These are phyloP conservation scores for Asterionellopsis glacialis DNA, from an alignment of 108 stramenopile genomes.

Conservation along the genomic window DNA sequence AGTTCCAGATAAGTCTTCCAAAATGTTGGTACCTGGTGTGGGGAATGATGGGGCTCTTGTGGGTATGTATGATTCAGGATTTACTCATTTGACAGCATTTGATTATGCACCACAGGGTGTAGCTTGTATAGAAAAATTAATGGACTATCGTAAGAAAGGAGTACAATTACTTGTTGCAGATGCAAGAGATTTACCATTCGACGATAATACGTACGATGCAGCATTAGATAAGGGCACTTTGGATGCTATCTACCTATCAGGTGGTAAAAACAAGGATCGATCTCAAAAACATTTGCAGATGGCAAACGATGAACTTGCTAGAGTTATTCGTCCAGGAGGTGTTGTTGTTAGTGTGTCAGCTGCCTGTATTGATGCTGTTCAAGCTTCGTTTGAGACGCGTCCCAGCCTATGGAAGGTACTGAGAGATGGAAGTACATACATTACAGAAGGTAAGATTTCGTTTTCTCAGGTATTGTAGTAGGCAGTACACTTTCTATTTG, in stretches of 20 bases:
- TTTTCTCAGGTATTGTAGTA: too few species aligned
- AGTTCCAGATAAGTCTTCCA: slow-evolving; percentile 14
- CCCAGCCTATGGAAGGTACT: not conserved
- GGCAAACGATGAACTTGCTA: slow-evolving; percentile 47
- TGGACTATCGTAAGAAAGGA: not conserved
- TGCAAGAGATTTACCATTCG: slow-evolving; percentile 50
- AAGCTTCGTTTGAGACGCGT: slow-evolving; percentile 18
- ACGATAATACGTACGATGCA: slow-evolving; percentile 35
- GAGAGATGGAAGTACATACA: slow-evolving; percentile 37
- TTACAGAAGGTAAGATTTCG: slow-evolving; percentile 20
- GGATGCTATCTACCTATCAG: slow-evolving; percentile 60
- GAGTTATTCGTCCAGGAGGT: slow-evolving; percentile 47
- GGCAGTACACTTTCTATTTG: too few species aligned
- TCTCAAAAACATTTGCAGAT: slow-evolving; percentile 31
- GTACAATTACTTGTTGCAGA: slow-evolving; percentile 24
- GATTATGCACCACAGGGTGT: slow-evolving; percentile 47
- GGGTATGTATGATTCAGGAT: slow-evolving; percentile 39
- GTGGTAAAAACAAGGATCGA: slow-evolving; percentile 37
- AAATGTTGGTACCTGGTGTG: slow-evolving; percentile 30
- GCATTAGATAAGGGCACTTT: slow-evolving; percentile 80
- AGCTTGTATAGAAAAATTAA: slow-evolving; percentile 21
- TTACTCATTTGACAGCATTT: slow-evolving; percentile 28
- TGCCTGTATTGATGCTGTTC: slow-evolving; percentile 37
- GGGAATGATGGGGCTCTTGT: slow-evolving; percentile 31
- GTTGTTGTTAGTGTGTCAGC: slow-evolving; percentile 52